Percentiles rank a stretch among this genome's conserved stretches.
phyloP scores from a whole-genome alignment of 2,329 filamentous ascomycete species.

The Xylariaceae sp. region DNA sequence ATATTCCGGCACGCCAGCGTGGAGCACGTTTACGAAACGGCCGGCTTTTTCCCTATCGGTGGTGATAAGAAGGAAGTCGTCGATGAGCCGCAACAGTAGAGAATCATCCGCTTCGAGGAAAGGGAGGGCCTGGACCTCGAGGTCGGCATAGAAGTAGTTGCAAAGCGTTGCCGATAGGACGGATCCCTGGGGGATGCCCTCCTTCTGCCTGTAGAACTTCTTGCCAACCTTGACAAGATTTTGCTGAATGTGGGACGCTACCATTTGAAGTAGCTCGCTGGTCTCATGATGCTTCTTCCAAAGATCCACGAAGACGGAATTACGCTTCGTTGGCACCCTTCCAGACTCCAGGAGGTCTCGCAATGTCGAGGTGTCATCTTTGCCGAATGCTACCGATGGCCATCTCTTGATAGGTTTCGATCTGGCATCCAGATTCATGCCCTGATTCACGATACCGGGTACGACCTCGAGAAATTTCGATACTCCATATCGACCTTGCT shows the following conservation, averaged over 20 bases:
- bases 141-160: conserved; percentile 90
- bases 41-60: conserved; percentile 58
- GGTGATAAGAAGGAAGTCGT: conserved; percentile 89
- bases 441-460: conserved; percentile 31
- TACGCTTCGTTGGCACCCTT: conserved; percentile 40
- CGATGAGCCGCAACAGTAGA: conserved; percentile 73
- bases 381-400: conserved; percentile 41
- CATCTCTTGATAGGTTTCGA: conserved; percentile 41
- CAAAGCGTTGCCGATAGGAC: conserved; percentile 80
- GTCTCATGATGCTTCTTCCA: conserved; percentile 50
- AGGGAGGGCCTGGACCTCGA: conserved; percentile 61
- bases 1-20: conserved; percentile 67
- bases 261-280: conserved; percentile 56
- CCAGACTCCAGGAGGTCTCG: conserved; percentile 34
- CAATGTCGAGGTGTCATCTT: conserved; percentile 35
- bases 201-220: conserved; percentile 78
- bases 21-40: conserved; percentile 72
- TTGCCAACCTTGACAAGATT: conserved; percentile 88
- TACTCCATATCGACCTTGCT: conserved; percentile 58
- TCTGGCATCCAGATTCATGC: conserved; percentile 13
- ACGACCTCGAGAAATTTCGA: conserved; percentile 65
- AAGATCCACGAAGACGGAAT: conserved; percentile 72
- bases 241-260: conserved; percentile 70
- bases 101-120: conserved; percentile 57
- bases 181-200: conserved; percentile 89